Evolutionary conservation across 768 basidiomycete genomes (phyloP).

Genomic region (Podaxis sp.): DNA sequence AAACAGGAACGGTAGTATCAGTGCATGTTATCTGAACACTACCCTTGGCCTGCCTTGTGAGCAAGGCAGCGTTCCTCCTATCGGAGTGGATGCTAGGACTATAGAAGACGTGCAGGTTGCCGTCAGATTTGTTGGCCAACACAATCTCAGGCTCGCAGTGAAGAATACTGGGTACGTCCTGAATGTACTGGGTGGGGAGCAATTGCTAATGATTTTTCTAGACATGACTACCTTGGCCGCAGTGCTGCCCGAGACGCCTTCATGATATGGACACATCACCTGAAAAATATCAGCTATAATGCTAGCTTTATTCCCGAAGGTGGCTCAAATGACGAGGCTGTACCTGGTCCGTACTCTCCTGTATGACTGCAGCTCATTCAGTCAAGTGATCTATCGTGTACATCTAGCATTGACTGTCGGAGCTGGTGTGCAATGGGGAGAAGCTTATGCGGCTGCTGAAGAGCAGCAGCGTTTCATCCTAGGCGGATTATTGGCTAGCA

Average conservation of each 20-base stretch:
- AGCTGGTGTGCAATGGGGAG: slow-evolving; percentile 47
- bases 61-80: slow-evolving; percentile 42
- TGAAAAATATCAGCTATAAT: neutral
- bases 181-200: neutral
- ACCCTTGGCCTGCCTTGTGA: slow-evolving; percentile 36
- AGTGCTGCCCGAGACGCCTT: neutral
- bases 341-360: neutral
- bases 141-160: slow-evolving; percentile 37
- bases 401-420: slow-evolving; percentile 30
- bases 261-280: neutral
- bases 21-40: neutral
- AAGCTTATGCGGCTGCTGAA: slow-evolving; percentile 39
- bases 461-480: slow-evolving; percentile 38
- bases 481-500: slow-evolving; percentile 18
- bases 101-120: slow-evolving; percentile 39
- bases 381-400: neutral
- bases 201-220: neutral
- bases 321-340: slow-evolving; percentile 15
- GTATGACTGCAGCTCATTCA: neutral
- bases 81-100: slow-evolving; percentile 39
- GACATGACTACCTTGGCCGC: neutral
- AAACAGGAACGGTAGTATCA: neutral
- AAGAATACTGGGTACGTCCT: slow-evolving; percentile 24
- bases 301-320: slow-evolving; percentile 22
- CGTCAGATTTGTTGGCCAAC: slow-evolving; percentile 34